phyloP scores from a whole-genome alignment of 768 basidiomycete species.

The Tylopilus plumbeoviolaceoides region DNA sequence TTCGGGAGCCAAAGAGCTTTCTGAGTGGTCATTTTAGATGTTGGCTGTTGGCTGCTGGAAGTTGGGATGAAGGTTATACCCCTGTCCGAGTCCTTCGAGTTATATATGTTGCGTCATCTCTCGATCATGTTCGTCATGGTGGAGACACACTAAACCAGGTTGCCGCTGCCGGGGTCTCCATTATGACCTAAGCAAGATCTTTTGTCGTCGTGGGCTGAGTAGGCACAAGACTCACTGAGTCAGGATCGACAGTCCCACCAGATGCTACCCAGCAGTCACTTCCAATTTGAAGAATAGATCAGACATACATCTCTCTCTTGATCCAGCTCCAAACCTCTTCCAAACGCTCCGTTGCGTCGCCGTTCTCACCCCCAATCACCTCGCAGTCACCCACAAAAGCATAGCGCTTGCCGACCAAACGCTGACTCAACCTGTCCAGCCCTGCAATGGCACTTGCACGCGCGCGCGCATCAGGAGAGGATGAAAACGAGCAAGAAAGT shows the following conservation, averaged over 20 bases:
- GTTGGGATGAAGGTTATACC: neutral
- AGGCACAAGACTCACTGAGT: neutral
- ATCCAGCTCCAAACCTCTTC: constrained; percentile 28
- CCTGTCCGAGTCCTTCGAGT: neutral
- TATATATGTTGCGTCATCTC: neutral
- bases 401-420: constrained; percentile 36
- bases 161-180: no score
- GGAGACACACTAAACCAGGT: neutral
- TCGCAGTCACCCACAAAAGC: constrained; percentile 33
- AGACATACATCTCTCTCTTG: constrained; percentile 18
- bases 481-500: constrained; percentile 13
- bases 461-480: neutral
- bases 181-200: neutral
- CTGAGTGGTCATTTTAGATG: constrained; percentile 9
- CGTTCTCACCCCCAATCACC: neutral
- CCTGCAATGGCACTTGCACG: neutral
- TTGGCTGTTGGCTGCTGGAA: neutral
- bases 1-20: constrained; percentile 15
- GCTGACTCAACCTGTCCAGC: constrained; percentile 19
- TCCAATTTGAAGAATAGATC: neutral
- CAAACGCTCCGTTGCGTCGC: neutral
- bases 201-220: neutral
- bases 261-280: neutral
- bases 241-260: neutral
- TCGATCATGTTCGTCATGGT: neutral